These are phyloP conservation scores for Thalassiosira hispida DNA, from an alignment of 352 stramenopile species.

Conservation along the genomic window DNA sequence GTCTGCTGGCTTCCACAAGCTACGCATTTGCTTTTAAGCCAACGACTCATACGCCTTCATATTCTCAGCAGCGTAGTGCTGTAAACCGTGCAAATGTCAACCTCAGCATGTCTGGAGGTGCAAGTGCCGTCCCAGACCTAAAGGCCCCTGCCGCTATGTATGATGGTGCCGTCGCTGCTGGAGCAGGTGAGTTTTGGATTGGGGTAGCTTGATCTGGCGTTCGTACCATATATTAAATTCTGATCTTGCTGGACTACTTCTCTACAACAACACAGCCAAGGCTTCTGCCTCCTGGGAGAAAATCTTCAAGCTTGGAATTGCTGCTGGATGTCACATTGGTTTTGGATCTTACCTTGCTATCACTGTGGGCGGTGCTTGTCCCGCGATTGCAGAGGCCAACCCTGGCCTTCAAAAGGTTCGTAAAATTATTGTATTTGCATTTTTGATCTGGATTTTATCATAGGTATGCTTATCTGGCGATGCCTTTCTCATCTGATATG, in stretches of 20 bases:
- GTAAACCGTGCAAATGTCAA: conserved; percentile 20
- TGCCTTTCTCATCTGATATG: neutral
- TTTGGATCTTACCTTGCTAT: conserved; percentile 87
- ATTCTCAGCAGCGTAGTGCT: conserved; percentile 22
- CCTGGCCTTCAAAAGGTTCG: conserved; percentile 87
- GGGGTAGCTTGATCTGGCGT: conserved; percentile 8
- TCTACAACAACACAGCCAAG: conserved; percentile 53
- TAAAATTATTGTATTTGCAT: neutral
- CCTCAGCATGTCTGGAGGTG: conserved; percentile 61
- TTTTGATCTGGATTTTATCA: neutral
- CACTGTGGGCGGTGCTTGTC: conserved; percentile 83
- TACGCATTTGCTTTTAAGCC: conserved; percentile 70
- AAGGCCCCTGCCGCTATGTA: conserved; percentile 70
- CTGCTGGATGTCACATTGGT: conserved; percentile 86
- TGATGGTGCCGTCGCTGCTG: conserved; percentile 72
- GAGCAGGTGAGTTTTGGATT: conserved; percentile 28
- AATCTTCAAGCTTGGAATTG: conserved; percentile 85
- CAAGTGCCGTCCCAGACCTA: conserved; percentile 39
- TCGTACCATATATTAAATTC: neutral
- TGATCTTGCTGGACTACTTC: neutral
- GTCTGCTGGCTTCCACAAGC: conserved; percentile 63
- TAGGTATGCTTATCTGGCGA: neutral
- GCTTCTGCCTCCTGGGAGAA: conserved; percentile 71
- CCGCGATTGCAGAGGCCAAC: conserved; percentile 79
- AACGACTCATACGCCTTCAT: conserved; percentile 24